Percentiles rank a stretch among this genome's conserved stretches.
Conservation (phyloP, 2,329 filamentous ascomycete species). For the Xylariaceae sp. region DNA sequence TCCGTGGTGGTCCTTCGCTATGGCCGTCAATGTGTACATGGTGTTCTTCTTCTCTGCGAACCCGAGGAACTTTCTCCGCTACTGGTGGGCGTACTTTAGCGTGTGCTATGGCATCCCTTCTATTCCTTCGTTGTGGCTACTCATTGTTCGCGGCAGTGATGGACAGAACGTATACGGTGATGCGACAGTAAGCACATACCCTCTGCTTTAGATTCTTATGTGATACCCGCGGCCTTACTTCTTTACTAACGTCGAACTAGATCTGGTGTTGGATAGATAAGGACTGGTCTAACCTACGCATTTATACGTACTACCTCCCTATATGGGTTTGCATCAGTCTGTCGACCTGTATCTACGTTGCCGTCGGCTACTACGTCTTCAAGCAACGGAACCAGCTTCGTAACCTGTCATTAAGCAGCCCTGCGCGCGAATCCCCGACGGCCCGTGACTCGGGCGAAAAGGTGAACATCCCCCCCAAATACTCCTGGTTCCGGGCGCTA, state of each 20-base stretch:
- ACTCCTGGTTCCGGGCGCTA: neutral
- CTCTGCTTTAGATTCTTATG: neutral
- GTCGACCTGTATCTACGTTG: slow-evolving; percentile 57
- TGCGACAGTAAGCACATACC: slow-evolving; percentile 51
- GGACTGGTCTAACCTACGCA: slow-evolving; percentile 58
- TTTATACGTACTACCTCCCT: slow-evolving; percentile 64
- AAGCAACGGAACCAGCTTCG: slow-evolving; percentile 53
- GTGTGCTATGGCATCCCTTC: slow-evolving; percentile 74
- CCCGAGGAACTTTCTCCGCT: slow-evolving; percentile 70
- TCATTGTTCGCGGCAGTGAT: slow-evolving; percentile 53
- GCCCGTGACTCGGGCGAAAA: slow-evolving; percentile 38
- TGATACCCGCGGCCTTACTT: too few relatives aligned
- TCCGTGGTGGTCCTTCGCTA: slow-evolving; percentile 76
- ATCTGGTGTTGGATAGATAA: slow-evolving; percentile 65
- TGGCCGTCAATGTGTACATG: slow-evolving; percentile 81
- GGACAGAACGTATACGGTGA: slow-evolving; percentile 55
- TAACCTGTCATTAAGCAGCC: slow-evolving; percentile 55
- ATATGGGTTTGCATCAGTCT: slow-evolving; percentile 63
- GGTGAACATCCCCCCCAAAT: slow-evolving; percentile 20
- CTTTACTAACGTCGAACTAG: slow-evolving; percentile 38
- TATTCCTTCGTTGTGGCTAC: slow-evolving; percentile 65
- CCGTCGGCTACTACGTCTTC: slow-evolving; percentile 63
- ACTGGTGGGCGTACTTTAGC: slow-evolving; percentile 71
- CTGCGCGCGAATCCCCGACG: slow-evolving; percentile 24
- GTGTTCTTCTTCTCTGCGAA: slow-evolving; percentile 64